phyloP scores from a whole-genome alignment of 1,284 basidiomycete genomes.

The Ceratobasidium sp. region DNA sequence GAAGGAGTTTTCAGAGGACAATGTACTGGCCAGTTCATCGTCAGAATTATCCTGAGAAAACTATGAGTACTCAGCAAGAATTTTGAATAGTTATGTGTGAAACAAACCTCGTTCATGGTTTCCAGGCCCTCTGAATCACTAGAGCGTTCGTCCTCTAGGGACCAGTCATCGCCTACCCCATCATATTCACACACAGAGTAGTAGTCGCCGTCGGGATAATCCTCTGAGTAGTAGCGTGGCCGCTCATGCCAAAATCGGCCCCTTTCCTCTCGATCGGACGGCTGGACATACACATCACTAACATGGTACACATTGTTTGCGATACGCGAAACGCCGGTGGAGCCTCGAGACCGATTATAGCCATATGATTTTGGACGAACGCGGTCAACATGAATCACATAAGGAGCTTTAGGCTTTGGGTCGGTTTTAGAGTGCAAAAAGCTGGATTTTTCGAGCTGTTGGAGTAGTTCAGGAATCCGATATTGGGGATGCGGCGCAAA shows the following conservation, averaged over 20 bases:
- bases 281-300: background rate
- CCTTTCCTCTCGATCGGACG: background rate
- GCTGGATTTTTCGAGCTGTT: background rate
- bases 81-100: background rate
- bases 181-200: background rate
- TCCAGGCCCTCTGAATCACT: background rate
- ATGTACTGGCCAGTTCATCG: background rate
- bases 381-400: constrained; percentile 23
- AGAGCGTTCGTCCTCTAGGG: background rate
- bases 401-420: background rate
- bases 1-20: background rate
- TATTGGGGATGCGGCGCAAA: constrained; percentile 21
- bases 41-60: background rate
- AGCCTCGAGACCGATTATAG: background rate
- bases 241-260: background rate
- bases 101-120: background rate
- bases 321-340: background rate
- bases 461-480: constrained; percentile 11
- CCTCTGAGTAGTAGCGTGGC: background rate
- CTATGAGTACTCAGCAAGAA: background rate
- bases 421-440: background rate
- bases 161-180: background rate
- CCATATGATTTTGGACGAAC: background rate
- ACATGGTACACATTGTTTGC: constrained; percentile 9
- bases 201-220: background rate